Evolutionary conservation across 1,139 yeast species (phyloP).

Genomic region (Nakaseomyces uthaithaninus): DNA sequence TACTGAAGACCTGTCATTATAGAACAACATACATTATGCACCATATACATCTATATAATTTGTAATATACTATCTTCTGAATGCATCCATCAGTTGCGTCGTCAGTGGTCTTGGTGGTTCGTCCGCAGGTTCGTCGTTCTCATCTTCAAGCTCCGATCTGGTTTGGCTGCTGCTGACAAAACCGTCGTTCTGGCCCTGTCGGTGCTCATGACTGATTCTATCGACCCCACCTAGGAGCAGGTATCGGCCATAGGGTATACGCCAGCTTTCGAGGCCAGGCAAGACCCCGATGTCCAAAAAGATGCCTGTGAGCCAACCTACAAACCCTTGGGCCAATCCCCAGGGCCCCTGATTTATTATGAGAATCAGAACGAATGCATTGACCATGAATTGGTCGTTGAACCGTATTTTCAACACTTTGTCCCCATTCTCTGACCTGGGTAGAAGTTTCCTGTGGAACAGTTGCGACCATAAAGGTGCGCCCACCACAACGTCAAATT

Average conservation of each 20-base stretch:
- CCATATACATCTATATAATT: not conserved
- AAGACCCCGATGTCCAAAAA: conserved; percentile 26
- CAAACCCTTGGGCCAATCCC: conserved; percentile 25
- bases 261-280: conserved; percentile 25
- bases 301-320: conserved; percentile 29
- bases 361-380: conserved; percentile 19
- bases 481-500: conserved; percentile 22
- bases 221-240: conserved; percentile 5
- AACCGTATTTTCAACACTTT: conserved; percentile 18
- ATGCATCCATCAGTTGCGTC: conserved; percentile 29
- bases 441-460: conserved; percentile 5
- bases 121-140: conserved; percentile 22
- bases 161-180: conserved; percentile 8
- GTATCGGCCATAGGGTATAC: conserved; percentile 17
- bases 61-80: conserved; percentile 22
- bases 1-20: conserved; percentile 8
- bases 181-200: conserved; percentile 7
- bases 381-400: conserved; percentile 28
- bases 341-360: conserved; percentile 27
- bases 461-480: conserved; percentile 19
- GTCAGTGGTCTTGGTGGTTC: conserved; percentile 31
- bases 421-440: not conserved
- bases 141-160: conserved; percentile 13
- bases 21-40: not conserved
- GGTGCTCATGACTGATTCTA: not conserved